These are phyloP conservation scores for Penicillium macrosclerotiorum DNA, from an alignment of 495 filamentous ascomycete genomes.

Conservation along the genomic window DNA sequence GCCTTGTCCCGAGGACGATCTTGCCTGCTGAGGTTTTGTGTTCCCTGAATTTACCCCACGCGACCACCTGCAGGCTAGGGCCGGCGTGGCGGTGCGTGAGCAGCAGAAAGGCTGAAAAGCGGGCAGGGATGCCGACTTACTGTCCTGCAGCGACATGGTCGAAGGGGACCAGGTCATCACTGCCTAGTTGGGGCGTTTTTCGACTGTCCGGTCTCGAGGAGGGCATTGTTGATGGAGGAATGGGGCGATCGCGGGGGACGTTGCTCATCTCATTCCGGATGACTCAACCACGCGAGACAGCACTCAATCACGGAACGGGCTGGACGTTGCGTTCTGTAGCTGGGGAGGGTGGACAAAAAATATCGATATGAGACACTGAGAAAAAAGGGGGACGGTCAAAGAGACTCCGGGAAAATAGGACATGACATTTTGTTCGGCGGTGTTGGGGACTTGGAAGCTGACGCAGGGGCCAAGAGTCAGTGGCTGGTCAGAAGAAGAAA, in stretches of 20 bases:
- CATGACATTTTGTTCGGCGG: slow-evolving; percentile 2
- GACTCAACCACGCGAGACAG: slow-evolving; percentile 7
- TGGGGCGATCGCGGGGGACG: not conserved
- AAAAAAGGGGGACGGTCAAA: not conserved
- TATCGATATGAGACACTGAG: not conserved
- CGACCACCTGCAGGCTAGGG: not conserved
- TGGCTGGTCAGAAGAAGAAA: too few relatives aligned
- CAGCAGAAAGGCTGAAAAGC: not conserved
- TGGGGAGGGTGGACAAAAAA: not conserved
- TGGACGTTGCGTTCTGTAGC: not conserved
- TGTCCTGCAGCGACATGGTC: slow-evolving; percentile 89
- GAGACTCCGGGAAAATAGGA: not conserved
- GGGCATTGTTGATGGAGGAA: slow-evolving; percentile 30
- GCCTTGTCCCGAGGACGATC: not conserved
- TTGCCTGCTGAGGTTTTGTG: not conserved
- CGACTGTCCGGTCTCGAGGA: slow-evolving; percentile 35
- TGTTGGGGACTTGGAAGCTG: not conserved
- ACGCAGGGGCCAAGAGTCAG: slow-evolving; percentile 5
- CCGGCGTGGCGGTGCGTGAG: slow-evolving; percentile 6
- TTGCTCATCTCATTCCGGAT: slow-evolving; percentile 19
- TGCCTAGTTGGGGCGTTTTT: slow-evolving; percentile 39
- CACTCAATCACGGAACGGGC: not conserved
- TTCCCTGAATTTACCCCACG: slow-evolving; percentile 1
- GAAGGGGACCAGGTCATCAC: slow-evolving; percentile 64
- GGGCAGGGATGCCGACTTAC: slow-evolving; percentile 55